Conservation (phyloP, 2,329 filamentous ascomycete genomes). For the Sclerotinia nivalis region DNA sequence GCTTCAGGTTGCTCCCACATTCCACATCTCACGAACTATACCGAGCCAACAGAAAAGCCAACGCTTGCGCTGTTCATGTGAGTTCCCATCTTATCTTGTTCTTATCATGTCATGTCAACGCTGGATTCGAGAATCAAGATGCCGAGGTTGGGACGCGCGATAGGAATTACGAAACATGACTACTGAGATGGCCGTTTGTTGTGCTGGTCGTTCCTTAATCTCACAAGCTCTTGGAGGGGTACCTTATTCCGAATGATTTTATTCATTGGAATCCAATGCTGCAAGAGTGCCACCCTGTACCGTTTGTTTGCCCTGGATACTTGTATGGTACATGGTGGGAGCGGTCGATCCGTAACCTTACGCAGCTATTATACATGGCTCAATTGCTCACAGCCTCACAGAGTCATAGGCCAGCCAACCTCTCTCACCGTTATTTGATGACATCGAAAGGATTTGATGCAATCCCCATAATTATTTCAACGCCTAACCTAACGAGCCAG, state of each 20-base stretch:
- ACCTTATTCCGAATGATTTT: not conserved
- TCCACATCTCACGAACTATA: slow-evolving; percentile 10
- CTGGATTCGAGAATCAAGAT: slow-evolving; percentile 7
- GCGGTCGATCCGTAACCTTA: not conserved
- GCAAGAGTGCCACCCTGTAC: no score
- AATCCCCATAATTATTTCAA: slow-evolving; percentile 4
- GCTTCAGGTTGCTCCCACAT: not conserved
- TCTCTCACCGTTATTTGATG: slow-evolving; percentile 14
- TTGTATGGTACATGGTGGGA: no score
- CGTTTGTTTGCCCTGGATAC: no score
- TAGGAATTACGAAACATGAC: slow-evolving; percentile 1
- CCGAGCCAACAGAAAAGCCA: slow-evolving; percentile 9
- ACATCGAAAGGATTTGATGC: not conserved
- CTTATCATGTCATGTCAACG: slow-evolving; percentile 10
- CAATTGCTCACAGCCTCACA: not conserved
- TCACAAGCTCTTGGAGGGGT: not conserved
- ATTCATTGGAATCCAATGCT: not conserved
- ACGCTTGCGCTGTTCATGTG: slow-evolving; percentile 9
- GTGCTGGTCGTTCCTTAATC: slow-evolving; percentile 8
- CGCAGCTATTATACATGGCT: not conserved
- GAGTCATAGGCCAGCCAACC: not conserved
- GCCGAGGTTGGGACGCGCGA: not conserved
- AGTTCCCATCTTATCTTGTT: slow-evolving; percentile 2
- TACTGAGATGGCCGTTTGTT: not conserved
- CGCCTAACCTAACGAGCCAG: slow-evolving; percentile 5